Evolutionary conservation across 192 early-diverging fungal genomes (phyloP).

Genomic region (Umbelopsis vinacea): DNA sequence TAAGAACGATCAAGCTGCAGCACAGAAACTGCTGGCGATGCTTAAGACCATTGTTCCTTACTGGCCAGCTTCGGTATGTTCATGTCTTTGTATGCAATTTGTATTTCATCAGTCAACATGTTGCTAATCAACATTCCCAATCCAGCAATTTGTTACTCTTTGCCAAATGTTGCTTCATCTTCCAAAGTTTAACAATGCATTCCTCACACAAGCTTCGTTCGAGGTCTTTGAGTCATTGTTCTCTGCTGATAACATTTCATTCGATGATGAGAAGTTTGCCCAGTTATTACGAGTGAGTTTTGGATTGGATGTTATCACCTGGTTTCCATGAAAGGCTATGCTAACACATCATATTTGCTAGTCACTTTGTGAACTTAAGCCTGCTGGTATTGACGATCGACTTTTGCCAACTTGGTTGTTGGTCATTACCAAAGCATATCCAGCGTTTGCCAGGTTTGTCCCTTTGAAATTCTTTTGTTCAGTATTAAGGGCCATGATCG

Average conservation of each 20-base stretch:
- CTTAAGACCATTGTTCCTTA: conserved; percentile 64
- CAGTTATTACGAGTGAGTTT: conserved; percentile 36
- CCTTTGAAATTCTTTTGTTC: too few relatives aligned
- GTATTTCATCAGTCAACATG: neutral
- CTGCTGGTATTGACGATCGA: conserved; percentile 81
- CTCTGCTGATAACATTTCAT: conserved; percentile 46
- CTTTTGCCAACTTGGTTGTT: conserved; percentile 85
- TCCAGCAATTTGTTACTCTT: conserved; percentile 62
- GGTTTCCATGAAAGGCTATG: neutral
- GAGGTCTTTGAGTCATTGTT: conserved; percentile 71
- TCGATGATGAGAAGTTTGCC: conserved; percentile 43
- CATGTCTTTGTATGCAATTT: too few relatives aligned
- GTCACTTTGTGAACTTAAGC: conserved; percentile 78
- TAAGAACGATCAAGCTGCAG: conserved; percentile 57
- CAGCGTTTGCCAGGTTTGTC: conserved; percentile 63
- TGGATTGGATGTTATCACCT: neutral
- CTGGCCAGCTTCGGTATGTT: conserved; percentile 54
- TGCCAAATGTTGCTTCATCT: conserved; percentile 76
- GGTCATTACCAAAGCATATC: conserved; percentile 76
- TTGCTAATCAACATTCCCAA: conserved; percentile 34
- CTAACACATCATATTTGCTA: conserved; percentile 24
- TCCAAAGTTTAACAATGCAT: conserved; percentile 78
- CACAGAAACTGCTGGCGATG: conserved; percentile 71
- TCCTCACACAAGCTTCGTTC: conserved; percentile 79
- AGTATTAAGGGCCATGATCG: too few relatives aligned